Evolutionary conservation across 495 filamentous ascomycete species (phyloP).

Genomic region (Penicillium roqueforti): DNA sequence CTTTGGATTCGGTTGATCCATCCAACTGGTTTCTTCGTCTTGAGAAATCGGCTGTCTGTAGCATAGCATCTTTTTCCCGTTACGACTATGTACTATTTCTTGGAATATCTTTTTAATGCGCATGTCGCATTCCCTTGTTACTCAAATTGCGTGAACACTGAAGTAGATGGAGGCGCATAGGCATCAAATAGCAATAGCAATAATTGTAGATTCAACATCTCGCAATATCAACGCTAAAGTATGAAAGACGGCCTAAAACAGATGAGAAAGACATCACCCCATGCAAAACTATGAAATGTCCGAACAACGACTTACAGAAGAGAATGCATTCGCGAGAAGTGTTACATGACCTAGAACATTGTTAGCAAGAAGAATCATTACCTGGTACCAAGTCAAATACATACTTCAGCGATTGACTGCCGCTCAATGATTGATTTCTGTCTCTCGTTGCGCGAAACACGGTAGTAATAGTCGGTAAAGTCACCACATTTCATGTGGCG

Average conservation of each 20-base stretch:
- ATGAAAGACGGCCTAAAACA: neutral
- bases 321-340: neutral
- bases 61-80: constrained; percentile 37
- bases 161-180: neutral
- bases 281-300: neutral
- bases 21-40: constrained; percentile 11
- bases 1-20: constrained; percentile 11
- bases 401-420: constrained; percentile 61
- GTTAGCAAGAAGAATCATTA: constrained; percentile 5
- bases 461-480: constrained; percentile 87
- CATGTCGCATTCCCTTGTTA: neutral
- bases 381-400: constrained; percentile 1
- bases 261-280: neutral
- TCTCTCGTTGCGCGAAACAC: constrained; percentile 74
- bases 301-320: neutral
- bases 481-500: constrained; percentile 90
- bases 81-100: constrained; percentile 20
- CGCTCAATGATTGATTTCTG: constrained; percentile 83
- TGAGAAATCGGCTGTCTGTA: constrained; percentile 30
- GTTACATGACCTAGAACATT: constrained; percentile 21
- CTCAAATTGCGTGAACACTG: neutral
- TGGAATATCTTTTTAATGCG: constrained; percentile 19
- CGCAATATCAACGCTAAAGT: neutral
- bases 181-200: constrained; percentile 1
- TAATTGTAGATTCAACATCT: neutral